phyloP scores from a whole-genome alignment of 129 eudicot species.

The Lonicera japonica region DNA sequence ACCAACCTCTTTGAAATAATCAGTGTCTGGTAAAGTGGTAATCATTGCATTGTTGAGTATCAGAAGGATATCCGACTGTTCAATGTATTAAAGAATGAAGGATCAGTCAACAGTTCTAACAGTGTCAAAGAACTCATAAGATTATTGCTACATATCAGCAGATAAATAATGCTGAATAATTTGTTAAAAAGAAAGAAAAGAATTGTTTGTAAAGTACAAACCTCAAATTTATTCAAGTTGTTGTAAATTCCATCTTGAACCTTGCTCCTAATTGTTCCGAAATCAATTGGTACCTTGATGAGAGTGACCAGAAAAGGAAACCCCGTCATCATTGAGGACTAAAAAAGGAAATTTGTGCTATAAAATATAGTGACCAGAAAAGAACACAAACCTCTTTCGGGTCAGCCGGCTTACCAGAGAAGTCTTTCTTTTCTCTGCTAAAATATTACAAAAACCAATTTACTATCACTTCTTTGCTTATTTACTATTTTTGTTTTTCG shows the following conservation, averaged over 20 bases:
- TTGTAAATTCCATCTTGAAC: conserved; percentile 16
- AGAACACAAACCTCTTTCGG: conserved; percentile 16
- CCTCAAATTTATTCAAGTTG: conserved; percentile 17
- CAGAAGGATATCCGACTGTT: conserved; percentile 19
- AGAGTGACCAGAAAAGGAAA: background rate
- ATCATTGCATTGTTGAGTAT: conserved; percentile 17
- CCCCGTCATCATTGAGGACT: background rate
- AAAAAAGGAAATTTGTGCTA: background rate
- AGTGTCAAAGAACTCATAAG: too few relatives aligned
- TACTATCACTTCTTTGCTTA: background rate
- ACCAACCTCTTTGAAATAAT: conserved; percentile 22
- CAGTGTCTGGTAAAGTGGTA: conserved; percentile 11
- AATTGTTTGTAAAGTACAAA: conserved; percentile 1
- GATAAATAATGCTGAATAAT: too few relatives aligned
- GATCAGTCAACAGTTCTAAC: background rate
- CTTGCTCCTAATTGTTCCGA: conserved; percentile 21
- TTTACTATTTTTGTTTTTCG: background rate
- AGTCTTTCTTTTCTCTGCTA: conserved; percentile 14
- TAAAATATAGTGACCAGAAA: too few relatives aligned
- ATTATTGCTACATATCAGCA: too few relatives aligned
- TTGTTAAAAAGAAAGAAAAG: background rate
- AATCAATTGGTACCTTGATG: conserved; percentile 25
- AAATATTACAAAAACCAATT: background rate
- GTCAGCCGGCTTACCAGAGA: conserved; percentile 27
- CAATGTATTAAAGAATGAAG: background rate